These are phyloP conservation scores for Magnolia kwangsiensis DNA, from an alignment of 164 flowering plant genomes.

Conservation along the genomic window DNA sequence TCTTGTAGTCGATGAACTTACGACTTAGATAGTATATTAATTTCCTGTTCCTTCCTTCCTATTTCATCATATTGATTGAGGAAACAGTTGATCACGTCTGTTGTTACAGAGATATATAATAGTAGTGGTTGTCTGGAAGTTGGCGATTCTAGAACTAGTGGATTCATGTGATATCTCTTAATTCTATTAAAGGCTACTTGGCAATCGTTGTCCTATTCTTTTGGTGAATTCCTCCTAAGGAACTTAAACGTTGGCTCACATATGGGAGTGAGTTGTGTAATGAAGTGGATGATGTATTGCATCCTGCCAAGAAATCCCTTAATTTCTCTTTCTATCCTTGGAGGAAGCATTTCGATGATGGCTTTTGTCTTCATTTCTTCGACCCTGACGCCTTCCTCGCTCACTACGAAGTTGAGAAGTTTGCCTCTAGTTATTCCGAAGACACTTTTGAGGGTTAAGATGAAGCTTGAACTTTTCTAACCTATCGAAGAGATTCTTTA, in stretches of 20 bases:
- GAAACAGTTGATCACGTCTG: neutral
- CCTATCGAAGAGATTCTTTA: too few relatives aligned
- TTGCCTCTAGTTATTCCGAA: neutral
- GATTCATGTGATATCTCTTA: neutral
- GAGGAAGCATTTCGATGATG: neutral
- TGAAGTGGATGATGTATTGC: neutral
- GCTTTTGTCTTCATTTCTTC: neutral
- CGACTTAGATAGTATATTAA: neutral
- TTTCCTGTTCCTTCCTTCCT: neutral
- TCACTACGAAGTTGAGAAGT: neutral
- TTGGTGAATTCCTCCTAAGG: neutral
- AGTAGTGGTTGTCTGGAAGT: neutral
- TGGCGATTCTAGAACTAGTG: neutral
- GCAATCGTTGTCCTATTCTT: neutral
- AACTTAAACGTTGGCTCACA: constrained; percentile 3
- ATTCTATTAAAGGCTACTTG: neutral
- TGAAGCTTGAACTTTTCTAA: too few relatives aligned
- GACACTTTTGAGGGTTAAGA: too few relatives aligned
- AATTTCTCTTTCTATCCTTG: neutral
- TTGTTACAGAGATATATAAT: neutral
- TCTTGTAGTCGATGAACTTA: neutral
- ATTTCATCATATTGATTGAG: neutral
- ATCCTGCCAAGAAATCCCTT: neutral
- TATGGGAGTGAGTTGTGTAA: neutral
- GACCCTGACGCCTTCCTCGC: neutral